Base-by-base conservation (phyloP, 2,329 filamentous ascomycete species). In the Fusarium palustre region DNA sequence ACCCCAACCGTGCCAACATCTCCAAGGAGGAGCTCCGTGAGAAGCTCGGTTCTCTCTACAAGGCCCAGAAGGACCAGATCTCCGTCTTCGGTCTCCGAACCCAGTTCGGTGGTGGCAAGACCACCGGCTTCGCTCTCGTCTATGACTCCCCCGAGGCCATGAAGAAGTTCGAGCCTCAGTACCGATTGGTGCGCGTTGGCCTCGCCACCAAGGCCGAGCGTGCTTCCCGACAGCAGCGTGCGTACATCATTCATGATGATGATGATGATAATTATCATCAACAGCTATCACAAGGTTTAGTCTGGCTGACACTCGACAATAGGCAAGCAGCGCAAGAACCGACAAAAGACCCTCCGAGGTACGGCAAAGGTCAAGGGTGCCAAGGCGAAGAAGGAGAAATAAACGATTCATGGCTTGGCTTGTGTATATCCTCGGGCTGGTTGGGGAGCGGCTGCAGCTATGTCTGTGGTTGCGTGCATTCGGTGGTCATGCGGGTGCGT, bases 301-400 rank as follows among this genome's bases (percentile, higher is more conserved):
- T 45, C 22, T 46, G 43, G 43, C 58, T 60, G 48, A 67, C 55
- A 61, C 31, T 53, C 41, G 25, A 64, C 77, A 48, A 87, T 85
- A 98, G 95, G 95, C 91, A 99, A 99, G 90, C 96, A 98, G 88
- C 92, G 96, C 88, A 99, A 99, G 93, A 99, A 99, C 93, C 91
- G 95, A 85, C 90, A 92, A 86, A 98, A 99, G 94, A 96, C 95
- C 82, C 92, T 97, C 84, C 92, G 96, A 78, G 96, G 96, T 83
- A 97, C 93, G 79, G 95, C 94, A 81, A 99, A 99, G 93, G 90
- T 91, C 88, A 97, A 97, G 93, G 94, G 94, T 84, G 91, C 91
- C 82, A 90, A 91, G 87, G 89, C 92, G 85, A 96, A 97, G 90
- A 97, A 97, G 92, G 93, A 93, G 86, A 90, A 92, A 89, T 93